Base-by-base conservation (phyloP, 75 land plant species). In the Selaginella moellendorffii region DNA sequence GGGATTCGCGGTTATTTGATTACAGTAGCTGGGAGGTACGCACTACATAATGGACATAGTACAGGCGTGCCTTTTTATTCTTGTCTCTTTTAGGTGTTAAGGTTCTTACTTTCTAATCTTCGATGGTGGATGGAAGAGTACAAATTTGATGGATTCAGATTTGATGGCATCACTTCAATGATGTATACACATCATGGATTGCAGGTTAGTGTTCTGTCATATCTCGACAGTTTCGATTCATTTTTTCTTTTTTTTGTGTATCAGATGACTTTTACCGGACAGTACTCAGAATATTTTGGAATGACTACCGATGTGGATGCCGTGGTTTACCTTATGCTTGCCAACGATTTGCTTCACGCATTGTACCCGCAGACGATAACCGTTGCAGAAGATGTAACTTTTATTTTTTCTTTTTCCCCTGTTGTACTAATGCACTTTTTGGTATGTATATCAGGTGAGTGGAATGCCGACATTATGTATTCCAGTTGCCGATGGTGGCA, bases 151-250 rank as follows among this genome's bases (percentile, higher is more conserved):
- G 96, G 96, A 1, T 89, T 89, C 61, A 71, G 96, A 54, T 89
- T 86, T 83, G 96, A 89, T 83, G 96, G 96, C 65, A 84, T 89
- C 51, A 89, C 96, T 18, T 89, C 96, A 24, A 89, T 89, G 96
- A 89, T 89, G 96, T 89, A 89, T 63, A 89, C 90, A 61, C 96
- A 89, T 60, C 96, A 89, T 74, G 96, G 96, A 25, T 73, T 89
- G 71, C 73, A 79, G 84, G 96, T 83, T 68, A 27, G 30, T 12
- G 5, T 14, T 36, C 46, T 36, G 10, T 36, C 46, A 36, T 36
- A 36, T 36, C 5, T 36, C 14, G 14, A 5, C 5, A 5, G 46
- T 36, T 5, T 5, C 46, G 14, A 5, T 5, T 5, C 46, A 36
- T 14, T 5, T 36, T 36, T 36, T 36, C 52, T 1, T 28, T 67